A percentile compares a stretch with the other conserved stretches of the same genome.
Conservation (phyloP, 176 grass and related monocot species). For the Ensete ventricosum region DNA sequence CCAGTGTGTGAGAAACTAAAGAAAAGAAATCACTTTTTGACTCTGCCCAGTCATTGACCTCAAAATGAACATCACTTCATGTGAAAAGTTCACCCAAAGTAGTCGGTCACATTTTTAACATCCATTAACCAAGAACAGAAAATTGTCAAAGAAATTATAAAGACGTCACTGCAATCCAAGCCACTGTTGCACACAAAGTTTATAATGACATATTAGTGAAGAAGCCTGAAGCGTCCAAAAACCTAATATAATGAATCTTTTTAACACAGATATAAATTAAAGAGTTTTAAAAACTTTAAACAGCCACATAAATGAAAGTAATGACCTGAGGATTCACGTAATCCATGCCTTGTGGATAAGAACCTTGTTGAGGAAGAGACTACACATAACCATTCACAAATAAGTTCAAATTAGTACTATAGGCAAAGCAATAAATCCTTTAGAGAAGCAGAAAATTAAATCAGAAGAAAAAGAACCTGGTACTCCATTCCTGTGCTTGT, state of each 20-base stretch:
- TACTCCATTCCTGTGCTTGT: not conserved
- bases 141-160: not conserved
- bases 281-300: not conserved
- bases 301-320: not conserved
- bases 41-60: too few species aligned
- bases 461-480: not conserved
- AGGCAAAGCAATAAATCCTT: not conserved
- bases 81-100: not conserved
- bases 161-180: not conserved
- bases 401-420: not conserved
- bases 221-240: not conserved
- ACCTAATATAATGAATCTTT: not conserved
- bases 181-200: not conserved
- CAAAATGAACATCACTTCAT: too few species aligned
- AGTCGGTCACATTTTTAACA: not conserved
- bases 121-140: too few species aligned
- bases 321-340: slow-evolving; percentile 2
- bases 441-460: not conserved
- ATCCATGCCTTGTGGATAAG: not conserved
- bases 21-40: too few species aligned
- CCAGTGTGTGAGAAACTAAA: too few species aligned
- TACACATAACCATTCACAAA: not conserved
- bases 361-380: slow-evolving; percentile 5
- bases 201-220: not conserved
- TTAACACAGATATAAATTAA: not conserved